phyloP scores from a whole-genome alignment of 805 yeast genomes.

The Candida ulmi region DNA sequence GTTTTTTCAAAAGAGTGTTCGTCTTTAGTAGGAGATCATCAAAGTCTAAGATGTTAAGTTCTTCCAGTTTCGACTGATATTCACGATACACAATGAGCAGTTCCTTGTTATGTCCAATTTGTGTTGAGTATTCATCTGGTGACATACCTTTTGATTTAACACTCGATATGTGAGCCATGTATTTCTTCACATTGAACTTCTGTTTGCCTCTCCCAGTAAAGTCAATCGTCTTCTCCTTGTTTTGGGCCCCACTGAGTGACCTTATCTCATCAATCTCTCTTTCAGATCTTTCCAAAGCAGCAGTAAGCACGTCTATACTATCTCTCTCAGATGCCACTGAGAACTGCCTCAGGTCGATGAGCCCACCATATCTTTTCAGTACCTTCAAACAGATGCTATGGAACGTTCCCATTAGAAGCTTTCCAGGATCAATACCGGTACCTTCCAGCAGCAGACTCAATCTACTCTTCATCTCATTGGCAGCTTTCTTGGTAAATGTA shows the following conservation, averaged over 20 bases:
- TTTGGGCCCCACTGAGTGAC: slow-evolving; percentile 1
- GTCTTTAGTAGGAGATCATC: slow-evolving; percentile 73
- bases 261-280: slow-evolving; percentile 4
- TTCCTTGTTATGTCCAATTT: slow-evolving; percentile 24
- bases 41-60: slow-evolving; percentile 57
- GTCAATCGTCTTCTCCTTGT: slow-evolving; percentile 5
- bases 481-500: slow-evolving; percentile 91
- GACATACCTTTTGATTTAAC: slow-evolving; percentile 48
- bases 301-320: slow-evolving; percentile 38
- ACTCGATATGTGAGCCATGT: slow-evolving; percentile 41
- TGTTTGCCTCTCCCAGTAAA: slow-evolving; percentile 6
- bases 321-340: slow-evolving; percentile 67
- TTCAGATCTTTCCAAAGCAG: slow-evolving; percentile 25
- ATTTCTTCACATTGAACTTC: slow-evolving; percentile 33
- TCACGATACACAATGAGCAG: slow-evolving; percentile 37
- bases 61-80: slow-evolving; percentile 46
- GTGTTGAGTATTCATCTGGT: slow-evolving; percentile 34
- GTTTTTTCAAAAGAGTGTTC: slow-evolving; percentile 36
- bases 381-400: slow-evolving; percentile 74
- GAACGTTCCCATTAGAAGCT: slow-evolving; percentile 78
- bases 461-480: slow-evolving; percentile 74
- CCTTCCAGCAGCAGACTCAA: slow-evolving; percentile 32
- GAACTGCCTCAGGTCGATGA: slow-evolving; percentile 38
- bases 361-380: slow-evolving; percentile 47
- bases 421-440: slow-evolving; percentile 28